Evolutionary conservation across 2,329 filamentous ascomycete species (phyloP).

Genomic region (Exophiala oligosperma): DNA sequence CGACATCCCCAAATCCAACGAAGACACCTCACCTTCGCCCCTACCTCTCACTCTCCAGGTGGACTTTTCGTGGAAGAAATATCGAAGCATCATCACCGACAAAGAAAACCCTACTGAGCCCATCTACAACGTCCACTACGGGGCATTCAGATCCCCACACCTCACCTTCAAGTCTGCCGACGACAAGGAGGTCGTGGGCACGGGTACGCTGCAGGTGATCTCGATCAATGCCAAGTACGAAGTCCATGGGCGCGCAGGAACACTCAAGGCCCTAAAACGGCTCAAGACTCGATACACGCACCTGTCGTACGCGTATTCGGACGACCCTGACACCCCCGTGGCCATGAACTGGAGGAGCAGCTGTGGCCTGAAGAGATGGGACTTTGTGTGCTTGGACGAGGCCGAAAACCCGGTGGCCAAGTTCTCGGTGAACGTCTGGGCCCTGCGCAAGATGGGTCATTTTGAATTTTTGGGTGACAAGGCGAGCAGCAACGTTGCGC

Average conservation of each 20-base stretch:
- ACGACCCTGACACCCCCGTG: conserved; percentile 19
- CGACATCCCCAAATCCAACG: not conserved
- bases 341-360: conserved; percentile 34
- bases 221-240: conserved; percentile 34
- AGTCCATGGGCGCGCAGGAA: conserved; percentile 28
- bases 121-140: conserved; percentile 30
- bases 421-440: conserved; percentile 31
- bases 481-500: conserved; percentile 7
- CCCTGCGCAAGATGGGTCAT: conserved; percentile 30
- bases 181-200: conserved; percentile 26
- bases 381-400: conserved; percentile 35
- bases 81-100: conserved; percentile 27
- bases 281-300: conserved; percentile 33
- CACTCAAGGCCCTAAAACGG: conserved; percentile 32
- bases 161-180: conserved; percentile 26
- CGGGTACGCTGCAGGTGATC: conserved; percentile 28
- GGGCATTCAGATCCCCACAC: conserved; percentile 18
- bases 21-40: not conserved
- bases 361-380: conserved; percentile 32
- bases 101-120: conserved; percentile 19
- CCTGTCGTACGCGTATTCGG: conserved; percentile 30
- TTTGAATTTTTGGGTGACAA: conserved; percentile 31
- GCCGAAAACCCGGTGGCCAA: conserved; percentile 33
- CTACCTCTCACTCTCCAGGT: conserved; percentile 10
- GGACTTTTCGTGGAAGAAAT: conserved; percentile 33